Conservation (phyloP, 441 rosid species). For the Euphorbia corollata region DNA sequence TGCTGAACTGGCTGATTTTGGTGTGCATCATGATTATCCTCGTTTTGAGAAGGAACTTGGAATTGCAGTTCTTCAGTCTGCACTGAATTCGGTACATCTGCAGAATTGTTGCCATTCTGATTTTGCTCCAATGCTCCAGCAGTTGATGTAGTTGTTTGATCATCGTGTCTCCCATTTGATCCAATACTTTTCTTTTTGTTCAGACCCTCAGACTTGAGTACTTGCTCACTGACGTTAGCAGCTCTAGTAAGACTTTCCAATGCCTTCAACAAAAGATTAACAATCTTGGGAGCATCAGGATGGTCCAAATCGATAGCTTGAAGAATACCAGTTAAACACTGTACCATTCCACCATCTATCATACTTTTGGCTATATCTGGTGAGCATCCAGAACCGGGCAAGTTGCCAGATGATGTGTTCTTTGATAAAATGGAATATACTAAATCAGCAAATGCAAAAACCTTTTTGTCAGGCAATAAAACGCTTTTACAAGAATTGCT, state of each 20-base stretch:
- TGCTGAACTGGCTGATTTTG: conserved; percentile 45
- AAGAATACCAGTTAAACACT: conserved; percentile 70
- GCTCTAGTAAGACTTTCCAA: conserved; percentile 88
- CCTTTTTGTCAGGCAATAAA: conserved; percentile 70
- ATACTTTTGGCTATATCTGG: conserved; percentile 94
- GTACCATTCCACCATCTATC: conserved; percentile 93
- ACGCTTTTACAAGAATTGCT: conserved; percentile 49
- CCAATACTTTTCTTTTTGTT: conserved; percentile 54
- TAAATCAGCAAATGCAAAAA: conserved; percentile 71
- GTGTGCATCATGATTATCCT: conserved; percentile 39
- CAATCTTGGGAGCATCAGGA: conserved; percentile 91
- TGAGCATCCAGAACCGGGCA: conserved; percentile 82
- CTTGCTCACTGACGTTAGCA: conserved; percentile 82
- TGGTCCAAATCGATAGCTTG: conserved; percentile 88
- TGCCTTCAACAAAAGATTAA: conserved; percentile 77
- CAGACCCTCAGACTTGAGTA: conserved; percentile 54
- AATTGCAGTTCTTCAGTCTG: conserved; percentile 46
- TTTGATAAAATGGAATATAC: conserved; percentile 77
- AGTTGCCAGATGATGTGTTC: conserved; percentile 71
- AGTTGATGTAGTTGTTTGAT: conserved; percentile 37
- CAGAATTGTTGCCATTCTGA: conserved; percentile 42
- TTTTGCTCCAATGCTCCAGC: conserved; percentile 42
- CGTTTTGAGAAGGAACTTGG: conserved; percentile 43
- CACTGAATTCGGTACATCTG: conserved; percentile 40
- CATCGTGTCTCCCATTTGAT: conserved; percentile 46